These are phyloP conservation scores for Hyaloperonospora arabidopsidis DNA, from an alignment of 352 stramenopile genomes.

Conservation along the genomic window DNA sequence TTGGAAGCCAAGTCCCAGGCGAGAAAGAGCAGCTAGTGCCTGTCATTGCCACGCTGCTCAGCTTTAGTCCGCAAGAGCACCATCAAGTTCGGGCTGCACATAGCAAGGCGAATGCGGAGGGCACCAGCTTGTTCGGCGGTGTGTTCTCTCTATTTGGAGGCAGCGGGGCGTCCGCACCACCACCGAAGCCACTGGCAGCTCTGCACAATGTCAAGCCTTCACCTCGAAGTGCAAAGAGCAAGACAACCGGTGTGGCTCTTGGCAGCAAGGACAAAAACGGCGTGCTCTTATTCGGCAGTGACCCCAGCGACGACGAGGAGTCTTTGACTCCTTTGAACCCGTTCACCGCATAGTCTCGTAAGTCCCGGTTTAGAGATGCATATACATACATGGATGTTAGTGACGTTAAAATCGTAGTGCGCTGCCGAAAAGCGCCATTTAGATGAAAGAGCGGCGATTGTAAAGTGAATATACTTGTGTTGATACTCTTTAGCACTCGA, in stretches of 20 bases:
- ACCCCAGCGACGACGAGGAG: constrained; percentile 48
- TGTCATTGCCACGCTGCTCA: constrained; percentile 64
- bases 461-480: constrained; percentile 3
- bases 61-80: constrained; percentile 68
- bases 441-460: constrained; percentile 18
- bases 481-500: no score
- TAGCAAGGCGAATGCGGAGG: constrained; percentile 30
- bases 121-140: constrained; percentile 45
- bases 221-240: constrained; percentile 19
- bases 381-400: not conserved
- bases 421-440: constrained; percentile 15
- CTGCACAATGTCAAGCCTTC: constrained; percentile 35
- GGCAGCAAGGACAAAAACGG: constrained; percentile 29
- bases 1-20: constrained; percentile 57
- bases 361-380: constrained; percentile 3
- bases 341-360: constrained; percentile 39
- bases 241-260: constrained; percentile 16
- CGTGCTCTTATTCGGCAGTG: constrained; percentile 26
- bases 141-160: constrained; percentile 71
- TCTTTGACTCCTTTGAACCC: constrained; percentile 46
- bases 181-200: constrained; percentile 50
- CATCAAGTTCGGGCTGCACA: constrained; percentile 44
- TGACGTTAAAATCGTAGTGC: not conserved
- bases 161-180: constrained; percentile 17
- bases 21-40: constrained; percentile 77